Percentiles rank a stretch among this genome's conserved stretches.
phyloP scores from a whole-genome alignment of 257 asterid species.

The Phtheirospermum japonicum region DNA sequence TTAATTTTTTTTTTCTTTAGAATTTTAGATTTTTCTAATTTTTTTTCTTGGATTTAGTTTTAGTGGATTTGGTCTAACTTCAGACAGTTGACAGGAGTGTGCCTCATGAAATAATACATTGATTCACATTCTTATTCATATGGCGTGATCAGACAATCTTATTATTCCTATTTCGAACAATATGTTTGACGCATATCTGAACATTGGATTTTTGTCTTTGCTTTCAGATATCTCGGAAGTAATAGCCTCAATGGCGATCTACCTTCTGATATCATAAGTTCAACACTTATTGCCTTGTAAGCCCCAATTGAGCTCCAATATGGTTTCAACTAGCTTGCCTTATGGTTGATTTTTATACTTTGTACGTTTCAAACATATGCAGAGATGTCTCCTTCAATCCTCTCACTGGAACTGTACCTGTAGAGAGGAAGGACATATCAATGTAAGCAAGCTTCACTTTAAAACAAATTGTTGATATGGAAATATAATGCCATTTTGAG shows the following conservation, averaged over 20 bases:
- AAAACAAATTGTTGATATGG: neutral
- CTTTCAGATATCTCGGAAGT: constrained; percentile 66
- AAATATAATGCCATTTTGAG: neutral
- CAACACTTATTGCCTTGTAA: constrained; percentile 56
- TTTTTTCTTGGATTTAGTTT: no score
- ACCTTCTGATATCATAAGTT: constrained; percentile 38
- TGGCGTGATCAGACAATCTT: no score
- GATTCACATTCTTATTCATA: no score
- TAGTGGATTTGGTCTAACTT: no score
- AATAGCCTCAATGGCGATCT: constrained; percentile 55
- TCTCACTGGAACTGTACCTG: constrained; percentile 45
- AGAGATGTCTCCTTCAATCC: constrained; percentile 72
- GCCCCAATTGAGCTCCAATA: constrained; percentile 20
- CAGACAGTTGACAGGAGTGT: no score
- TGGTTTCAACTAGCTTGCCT: neutral
- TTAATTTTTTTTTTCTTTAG: no score
- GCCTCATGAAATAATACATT: no score
- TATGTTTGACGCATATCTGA: no score
- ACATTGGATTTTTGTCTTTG: constrained; percentile 12
- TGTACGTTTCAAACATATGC: constrained; percentile 13
- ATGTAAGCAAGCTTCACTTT: constrained; percentile 39
- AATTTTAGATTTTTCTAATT: no score
- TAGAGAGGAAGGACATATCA: constrained; percentile 34
- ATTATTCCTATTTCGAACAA: no score
- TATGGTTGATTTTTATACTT: neutral